Base-by-base conservation (phyloP, 768 basidiomycete genomes). In the Boletellus ananas region DNA sequence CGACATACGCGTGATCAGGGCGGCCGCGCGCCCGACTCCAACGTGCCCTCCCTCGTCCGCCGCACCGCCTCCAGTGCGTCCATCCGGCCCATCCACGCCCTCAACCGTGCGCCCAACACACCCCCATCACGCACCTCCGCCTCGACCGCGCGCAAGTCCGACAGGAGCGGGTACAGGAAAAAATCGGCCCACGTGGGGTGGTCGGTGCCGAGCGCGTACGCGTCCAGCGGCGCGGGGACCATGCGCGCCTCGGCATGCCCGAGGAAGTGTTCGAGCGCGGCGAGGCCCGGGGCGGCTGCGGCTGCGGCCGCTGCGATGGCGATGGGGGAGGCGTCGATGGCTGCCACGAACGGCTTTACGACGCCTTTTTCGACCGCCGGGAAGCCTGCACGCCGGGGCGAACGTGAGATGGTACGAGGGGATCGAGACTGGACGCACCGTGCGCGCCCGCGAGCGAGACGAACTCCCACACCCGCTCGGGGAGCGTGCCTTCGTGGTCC, bases 381-480 rank as follows among this genome's bases (percentile, higher is more conserved):
- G 23, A 70, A 66, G 2, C 68, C 66, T 68, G 27, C 4, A 11
- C 29, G 29, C 8, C 25, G 25, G 8, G 25, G 25, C 8, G 25
- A 27, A 8, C 8, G 25, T 27, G 25, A 27, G 25, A 4, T 27
- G 4, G 25, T 27, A 8, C 8, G 25, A 27, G 29, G 29, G 8
- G 7, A 23, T 20, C 9, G 16, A 8, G 20, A 17, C 4, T 36
- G 16, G 2, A 39, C 57, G 0, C n/a, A 69, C 65, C 65, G 9
- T 69, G 42, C 12, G 56, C 50, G 2, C 56, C 56, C 0, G 52
- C 60, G 11, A 66, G 56, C 9, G 59, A 60, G 39, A 59, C 68
- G 16, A 68, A 70, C 29, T 68, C 66, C 68, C 68, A 68, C 68
- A 68, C 50, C 33, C 66, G 65, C 45, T 68, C 66, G 0, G 44